Evolutionary conservation across 2,329 filamentous ascomycete species (phyloP), one percentile per base, ranked within the genome.

Genomic region (Colletotrichum sublineola): DNA sequence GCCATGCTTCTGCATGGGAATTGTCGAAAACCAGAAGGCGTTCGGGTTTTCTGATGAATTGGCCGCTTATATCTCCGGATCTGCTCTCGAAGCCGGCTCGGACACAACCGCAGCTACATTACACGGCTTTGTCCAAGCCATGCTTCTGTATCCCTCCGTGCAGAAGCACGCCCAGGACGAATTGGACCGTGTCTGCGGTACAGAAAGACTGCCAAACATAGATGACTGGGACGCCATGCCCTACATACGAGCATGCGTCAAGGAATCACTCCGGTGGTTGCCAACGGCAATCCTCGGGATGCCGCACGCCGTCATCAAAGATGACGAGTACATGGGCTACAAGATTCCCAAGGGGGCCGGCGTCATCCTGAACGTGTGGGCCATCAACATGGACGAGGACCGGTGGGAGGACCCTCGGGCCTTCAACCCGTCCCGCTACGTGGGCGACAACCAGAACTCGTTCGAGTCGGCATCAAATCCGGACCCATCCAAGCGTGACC

Each of bases 191-290:
- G 80, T 87, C 1, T 78, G 86, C 24, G 85, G 86, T 2, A 56
- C 40, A 14, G 77, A 81, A 15, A 79, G 86, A 3, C 68, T 86
- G 3, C 87, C 86, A 0, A 79, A 75, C 2, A 81, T 84, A 74
- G 75, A 81, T 0, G 86, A 89, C 73, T 79, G 82, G 60, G 74
- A 78, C 2, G 76, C 81, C 5, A 78, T 89, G 2, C 86, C 85
- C 0, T 89, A 88, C 71, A 79, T 86, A n/a, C 78, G 81, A n/a
- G 81, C 80, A 42, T 79, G 82, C 29, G 78, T 86, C 60, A 86
- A 87, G 67, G 86, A 88, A 74, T 78, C 76, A 18, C 76, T 85
- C 52, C 80, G 86, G 6, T 87, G 86, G 85, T 82, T 84, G 76
- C 84, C 85, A 1, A 80, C 81, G 0, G 76, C 77, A 0, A 80